These are phyloP conservation scores for Ceratocystis destructans DNA, from an alignment of 2,329 filamentous ascomycete genomes.

Conservation along the genomic window DNA sequence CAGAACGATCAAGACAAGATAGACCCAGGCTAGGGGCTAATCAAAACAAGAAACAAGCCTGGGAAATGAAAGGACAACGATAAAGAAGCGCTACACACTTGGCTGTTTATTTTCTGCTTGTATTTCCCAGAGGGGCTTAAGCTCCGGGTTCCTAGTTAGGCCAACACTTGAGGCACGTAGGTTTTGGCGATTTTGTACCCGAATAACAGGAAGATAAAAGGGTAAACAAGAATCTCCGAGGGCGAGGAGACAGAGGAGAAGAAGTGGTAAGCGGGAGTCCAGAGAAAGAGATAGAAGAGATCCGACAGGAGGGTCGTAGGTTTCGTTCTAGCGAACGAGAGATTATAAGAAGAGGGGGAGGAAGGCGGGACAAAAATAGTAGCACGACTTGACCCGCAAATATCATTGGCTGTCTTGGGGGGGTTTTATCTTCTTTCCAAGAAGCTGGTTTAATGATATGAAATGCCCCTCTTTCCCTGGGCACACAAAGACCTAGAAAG, in stretches of 20 bases:
- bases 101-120: background rate
- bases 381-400: background rate
- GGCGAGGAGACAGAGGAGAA: background rate
- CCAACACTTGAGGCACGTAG: background rate
- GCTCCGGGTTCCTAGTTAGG: background rate
- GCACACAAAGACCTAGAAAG: background rate
- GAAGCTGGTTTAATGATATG: background rate
- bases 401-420: background rate
- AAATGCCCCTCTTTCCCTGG: background rate
- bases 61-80: conserved; percentile 7
- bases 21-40: background rate
- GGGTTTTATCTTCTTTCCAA: background rate
- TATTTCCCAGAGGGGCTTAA: conserved; percentile 2
- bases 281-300: background rate
- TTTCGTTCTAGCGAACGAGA: background rate
- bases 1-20: background rate
- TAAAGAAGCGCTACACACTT: conserved; percentile 5
- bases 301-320: background rate
- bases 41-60: conserved; percentile 1
- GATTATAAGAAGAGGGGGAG: background rate
- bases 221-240: background rate
- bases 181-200: background rate
- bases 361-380: conserved; percentile 1
- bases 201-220: conserved; percentile 3
- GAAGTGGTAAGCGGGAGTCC: background rate